Evolutionary conservation across 805 yeast genomes (phyloP), one percentile per base, ranked within the genome.

Genomic region (Schwanniomyces occidentalis): DNA sequence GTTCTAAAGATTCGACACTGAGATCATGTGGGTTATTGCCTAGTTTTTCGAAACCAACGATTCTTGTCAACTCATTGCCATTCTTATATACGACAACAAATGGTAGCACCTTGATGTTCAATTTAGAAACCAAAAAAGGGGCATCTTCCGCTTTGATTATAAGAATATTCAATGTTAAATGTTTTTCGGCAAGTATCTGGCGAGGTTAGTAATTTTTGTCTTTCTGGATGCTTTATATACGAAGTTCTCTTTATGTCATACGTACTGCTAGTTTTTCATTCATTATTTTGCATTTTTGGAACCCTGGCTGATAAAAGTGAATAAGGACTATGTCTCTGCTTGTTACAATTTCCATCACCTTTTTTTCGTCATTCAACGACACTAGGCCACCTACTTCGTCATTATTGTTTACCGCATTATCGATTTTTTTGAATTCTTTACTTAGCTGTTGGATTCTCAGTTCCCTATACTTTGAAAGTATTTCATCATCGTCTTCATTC

Each of bases 21-120:
- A 82, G 79, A 25, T 65, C 71, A 32, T 70, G 67, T 3, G 69
- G 61, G 32, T 71, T 61, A 22, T 53, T 48, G 18, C 78, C 75
- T 27, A 86, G 59, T 20, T 74, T 71, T 34, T 80, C 81, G 48
- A 87, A 82, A 5, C 96, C 96, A 4, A 85, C 71, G 4, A 85
- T 49, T 41, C 86, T 61, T 9, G 72, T 69, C 4, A 65, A 52
- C 46, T 85, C 91, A 27, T 69, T 57, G 1, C 90, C 90, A 23
- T 73, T 63, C 8, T 61, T 63, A 50, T 81, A 87, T 6, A 78
- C 65, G 2, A 83, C 57, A 2, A 86, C 79, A 44, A 80, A 81
- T 0, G 96, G 96, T 4, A 87, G 64, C 8, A 82, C 79, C 51
- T 82, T 76, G 32, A 88, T 69, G 3, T 67, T 63, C 24, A 88